These are phyloP conservation scores for Lactarius trivialis DNA, from an alignment of 768 basidiomycete species.

Conservation along the genomic window DNA sequence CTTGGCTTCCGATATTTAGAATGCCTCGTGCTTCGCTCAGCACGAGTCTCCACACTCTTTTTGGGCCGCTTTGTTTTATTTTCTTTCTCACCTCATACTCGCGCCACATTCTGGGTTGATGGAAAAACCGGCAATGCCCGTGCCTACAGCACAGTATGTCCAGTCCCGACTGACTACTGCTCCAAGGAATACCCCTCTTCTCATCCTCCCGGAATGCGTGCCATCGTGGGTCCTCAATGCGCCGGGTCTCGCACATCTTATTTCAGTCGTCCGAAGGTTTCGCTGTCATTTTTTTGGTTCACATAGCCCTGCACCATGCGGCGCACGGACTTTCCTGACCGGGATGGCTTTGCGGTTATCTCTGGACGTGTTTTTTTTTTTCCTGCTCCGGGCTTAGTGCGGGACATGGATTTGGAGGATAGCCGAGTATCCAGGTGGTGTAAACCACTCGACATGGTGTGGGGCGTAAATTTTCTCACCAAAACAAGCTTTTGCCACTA, in stretches of 20 bases:
- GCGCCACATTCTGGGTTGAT: neutral
- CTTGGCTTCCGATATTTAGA: neutral
- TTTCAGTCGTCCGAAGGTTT: neutral
- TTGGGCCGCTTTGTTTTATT: neutral
- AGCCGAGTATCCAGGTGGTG: neutral
- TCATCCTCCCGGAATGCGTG: too few relatives aligned
- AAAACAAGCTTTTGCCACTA: neutral
- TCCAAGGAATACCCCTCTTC: neutral
- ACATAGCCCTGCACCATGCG: neutral
- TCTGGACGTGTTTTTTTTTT: neutral
- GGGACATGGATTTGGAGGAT: neutral
- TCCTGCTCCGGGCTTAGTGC: neutral
- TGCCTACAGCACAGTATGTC: too few relatives aligned
- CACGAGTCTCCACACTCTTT: neutral
- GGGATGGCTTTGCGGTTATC: neutral
- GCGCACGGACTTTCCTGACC: conserved; percentile 9
- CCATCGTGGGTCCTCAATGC: neutral
- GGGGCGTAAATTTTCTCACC: neutral
- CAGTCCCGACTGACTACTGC: too few relatives aligned
- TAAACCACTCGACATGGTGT: neutral
- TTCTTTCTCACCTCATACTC: neutral
- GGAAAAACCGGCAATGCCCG: too few relatives aligned
- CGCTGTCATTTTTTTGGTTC: neutral
- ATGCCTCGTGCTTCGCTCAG: neutral
- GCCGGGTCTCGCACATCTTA: conserved; percentile 7